phyloP scores from a whole-genome alignment of 495 filamentous ascomycete genomes.

The Hyaloscypha finlandica region DNA sequence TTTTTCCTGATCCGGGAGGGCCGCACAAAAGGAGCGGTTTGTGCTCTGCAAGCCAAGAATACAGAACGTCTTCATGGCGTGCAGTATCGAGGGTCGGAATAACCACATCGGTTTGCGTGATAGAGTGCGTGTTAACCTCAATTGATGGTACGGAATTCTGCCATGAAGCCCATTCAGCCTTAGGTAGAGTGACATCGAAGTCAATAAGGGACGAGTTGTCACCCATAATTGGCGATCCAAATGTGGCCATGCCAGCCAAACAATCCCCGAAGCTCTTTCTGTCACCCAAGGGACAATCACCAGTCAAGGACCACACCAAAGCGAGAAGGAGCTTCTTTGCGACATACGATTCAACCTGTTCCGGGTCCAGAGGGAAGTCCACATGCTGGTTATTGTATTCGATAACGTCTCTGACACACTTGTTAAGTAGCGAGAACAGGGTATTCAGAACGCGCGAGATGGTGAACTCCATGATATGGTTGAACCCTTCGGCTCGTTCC shows the following conservation, averaged over 20 bases:
- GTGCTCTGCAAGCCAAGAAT: slow-evolving; percentile 98
- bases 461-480: slow-evolving; percentile 98
- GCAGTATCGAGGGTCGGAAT: slow-evolving; percentile 97
- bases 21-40: slow-evolving; percentile 96
- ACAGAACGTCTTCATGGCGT: slow-evolving; percentile 94
- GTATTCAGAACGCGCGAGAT: slow-evolving; percentile 87
- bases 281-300: slow-evolving; percentile 88
- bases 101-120: slow-evolving; percentile 95
- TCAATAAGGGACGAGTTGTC: slow-evolving; percentile 85
- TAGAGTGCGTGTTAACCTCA: slow-evolving; percentile 96
- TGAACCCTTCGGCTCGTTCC: slow-evolving; percentile 70
- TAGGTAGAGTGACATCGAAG: slow-evolving; percentile 85
- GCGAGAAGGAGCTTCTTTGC: slow-evolving; percentile 92
- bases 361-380: slow-evolving; percentile 88
- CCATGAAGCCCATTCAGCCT: slow-evolving; percentile 88
- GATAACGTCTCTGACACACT: slow-evolving; percentile 84
- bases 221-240: slow-evolving; percentile 79
- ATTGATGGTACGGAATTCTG: slow-evolving; percentile 90
- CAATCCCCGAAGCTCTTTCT: slow-evolving; percentile 87
- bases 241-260: slow-evolving; percentile 74
- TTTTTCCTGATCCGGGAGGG: slow-evolving; percentile 97
- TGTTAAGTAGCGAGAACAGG: slow-evolving; percentile 92
- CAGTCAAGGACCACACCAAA: slow-evolving; percentile 90
- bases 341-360: slow-evolving; percentile 84
- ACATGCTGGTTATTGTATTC: slow-evolving; percentile 94